phyloP scores from a whole-genome alignment of 345 rosid species.

The Corchorus olitorius region DNA sequence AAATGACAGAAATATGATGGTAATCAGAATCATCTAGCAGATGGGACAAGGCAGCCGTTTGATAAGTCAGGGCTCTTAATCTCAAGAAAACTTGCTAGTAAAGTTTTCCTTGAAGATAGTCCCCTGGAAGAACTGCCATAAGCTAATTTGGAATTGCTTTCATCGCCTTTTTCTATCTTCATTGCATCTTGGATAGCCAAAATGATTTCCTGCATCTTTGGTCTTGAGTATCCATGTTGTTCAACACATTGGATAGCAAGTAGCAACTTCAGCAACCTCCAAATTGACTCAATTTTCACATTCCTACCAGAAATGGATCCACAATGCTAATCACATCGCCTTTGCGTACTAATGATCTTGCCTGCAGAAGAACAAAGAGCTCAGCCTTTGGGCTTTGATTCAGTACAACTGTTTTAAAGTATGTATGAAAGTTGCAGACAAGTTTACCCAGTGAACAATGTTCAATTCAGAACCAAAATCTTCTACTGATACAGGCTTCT shows the following conservation, averaged over 20 bases:
- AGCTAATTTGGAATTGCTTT: conserved; percentile 37
- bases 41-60: conserved; percentile 64
- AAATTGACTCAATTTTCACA: conserved; percentile 77
- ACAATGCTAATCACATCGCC: conserved; percentile 79
- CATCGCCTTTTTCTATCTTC: conserved; percentile 68
- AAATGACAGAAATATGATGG: conserved; percentile 3
- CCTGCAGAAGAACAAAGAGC: conserved; percentile 41
- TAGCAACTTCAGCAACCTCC: conserved; percentile 94
- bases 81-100: conserved; percentile 89
- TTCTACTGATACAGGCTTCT: conserved; percentile 78
- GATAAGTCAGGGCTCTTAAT: conserved; percentile 82
- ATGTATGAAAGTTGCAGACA: conserved; percentile 9
- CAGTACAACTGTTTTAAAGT: not conserved
- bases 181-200: conserved; percentile 83
- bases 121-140: conserved; percentile 48
- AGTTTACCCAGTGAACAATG: conserved; percentile 89
- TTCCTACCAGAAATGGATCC: conserved; percentile 59
- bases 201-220: conserved; percentile 88
- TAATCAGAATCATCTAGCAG: conserved; percentile 58
- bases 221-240: conserved; percentile 63
- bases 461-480: conserved; percentile 85
- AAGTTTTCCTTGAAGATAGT: conserved; percentile 79
- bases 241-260: conserved; percentile 89
- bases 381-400: conserved; percentile 11
- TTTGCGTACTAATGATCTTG: conserved; percentile 76